These are phyloP conservation scores for Sporisorium graminicola DNA, from an alignment of 1,284 basidiomycete genomes.

Conservation along the genomic window DNA sequence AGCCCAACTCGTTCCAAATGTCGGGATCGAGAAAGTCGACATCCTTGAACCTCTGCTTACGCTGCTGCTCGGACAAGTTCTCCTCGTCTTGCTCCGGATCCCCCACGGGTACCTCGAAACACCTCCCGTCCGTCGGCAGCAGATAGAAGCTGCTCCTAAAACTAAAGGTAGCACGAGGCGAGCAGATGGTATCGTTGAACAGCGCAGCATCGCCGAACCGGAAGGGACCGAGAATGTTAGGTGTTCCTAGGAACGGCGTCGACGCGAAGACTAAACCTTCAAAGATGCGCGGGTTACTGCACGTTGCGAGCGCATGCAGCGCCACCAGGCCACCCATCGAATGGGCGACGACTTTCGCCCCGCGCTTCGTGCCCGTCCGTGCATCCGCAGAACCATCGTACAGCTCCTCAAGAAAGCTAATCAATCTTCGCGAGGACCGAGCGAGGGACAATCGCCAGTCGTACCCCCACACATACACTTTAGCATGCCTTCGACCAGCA, in stretches of 20 bases:
- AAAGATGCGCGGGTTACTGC: conserved; percentile 64
- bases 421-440: conserved; percentile 26
- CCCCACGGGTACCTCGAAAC: conserved; percentile 46
- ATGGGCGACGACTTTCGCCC: conserved; percentile 68
- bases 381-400: conserved; percentile 44
- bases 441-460: conserved; percentile 64
- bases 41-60: conserved; percentile 33
- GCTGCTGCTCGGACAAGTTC: conserved; percentile 32
- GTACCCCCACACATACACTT: conserved; percentile 66
- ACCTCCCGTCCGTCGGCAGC: conserved; percentile 55
- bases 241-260: conserved; percentile 66
- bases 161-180: conserved; percentile 64
- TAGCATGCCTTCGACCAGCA: conserved; percentile 44
- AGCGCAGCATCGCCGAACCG: conserved; percentile 65
- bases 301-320: conserved; percentile 65
- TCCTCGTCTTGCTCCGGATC: conserved; percentile 37
- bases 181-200: conserved; percentile 65
- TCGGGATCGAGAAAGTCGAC: conserved; percentile 54
- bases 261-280: conserved; percentile 66
- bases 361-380: conserved; percentile 37
- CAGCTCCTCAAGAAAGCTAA: conserved; percentile 38
- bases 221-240: conserved; percentile 69
- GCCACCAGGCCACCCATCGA: conserved; percentile 70
- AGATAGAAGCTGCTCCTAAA: conserved; percentile 69
- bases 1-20: conserved; percentile 49